Evolutionary conservation across 176 grass and related monocot species (phyloP).

Genomic region (barley (Hordeum vulgare)): DNA sequence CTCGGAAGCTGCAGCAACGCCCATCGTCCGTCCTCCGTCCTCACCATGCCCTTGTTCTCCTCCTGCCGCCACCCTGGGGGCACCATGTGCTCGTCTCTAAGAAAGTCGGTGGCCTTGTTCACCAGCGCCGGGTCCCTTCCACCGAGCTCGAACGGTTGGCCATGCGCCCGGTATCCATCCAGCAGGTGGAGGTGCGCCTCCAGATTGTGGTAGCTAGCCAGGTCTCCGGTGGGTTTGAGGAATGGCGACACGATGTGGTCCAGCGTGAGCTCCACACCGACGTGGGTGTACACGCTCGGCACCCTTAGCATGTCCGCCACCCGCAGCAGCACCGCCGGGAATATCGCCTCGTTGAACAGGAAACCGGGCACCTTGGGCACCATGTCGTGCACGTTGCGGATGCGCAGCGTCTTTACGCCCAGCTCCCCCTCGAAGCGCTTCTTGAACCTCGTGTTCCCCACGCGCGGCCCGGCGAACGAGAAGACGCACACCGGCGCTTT

Average conservation of each 20-base stretch:
- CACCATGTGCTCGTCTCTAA: conserved; percentile 44
- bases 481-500: conserved; percentile 37
- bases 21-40: conserved; percentile 37
- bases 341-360: conserved; percentile 29
- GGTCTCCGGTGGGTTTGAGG: conserved; percentile 48
- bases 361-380: conserved; percentile 59
- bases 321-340: conserved; percentile 10
- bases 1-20: conserved; percentile 21
- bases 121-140: conserved; percentile 57
- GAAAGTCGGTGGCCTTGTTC: conserved; percentile 53
- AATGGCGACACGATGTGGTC: conserved; percentile 53
- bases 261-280: conserved; percentile 35
- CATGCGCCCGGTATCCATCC: conserved; percentile 44
- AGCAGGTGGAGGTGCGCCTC: conserved; percentile 33
- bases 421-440: conserved; percentile 46
- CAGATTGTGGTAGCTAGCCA: conserved; percentile 45
- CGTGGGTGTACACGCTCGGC: conserved; percentile 38
- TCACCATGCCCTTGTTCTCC: conserved; percentile 65
- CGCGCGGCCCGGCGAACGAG: conserved; percentile 58
- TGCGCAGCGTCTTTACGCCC: conserved; percentile 40
- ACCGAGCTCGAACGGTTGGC: conserved; percentile 11
- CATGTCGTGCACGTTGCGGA: conserved; percentile 55
- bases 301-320: background rate
- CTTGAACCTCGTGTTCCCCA: conserved; percentile 48
- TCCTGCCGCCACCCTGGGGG: conserved; percentile 53